Conservation (phyloP, 176 grass and related monocot genomes). For the Juncus effusus region DNA sequence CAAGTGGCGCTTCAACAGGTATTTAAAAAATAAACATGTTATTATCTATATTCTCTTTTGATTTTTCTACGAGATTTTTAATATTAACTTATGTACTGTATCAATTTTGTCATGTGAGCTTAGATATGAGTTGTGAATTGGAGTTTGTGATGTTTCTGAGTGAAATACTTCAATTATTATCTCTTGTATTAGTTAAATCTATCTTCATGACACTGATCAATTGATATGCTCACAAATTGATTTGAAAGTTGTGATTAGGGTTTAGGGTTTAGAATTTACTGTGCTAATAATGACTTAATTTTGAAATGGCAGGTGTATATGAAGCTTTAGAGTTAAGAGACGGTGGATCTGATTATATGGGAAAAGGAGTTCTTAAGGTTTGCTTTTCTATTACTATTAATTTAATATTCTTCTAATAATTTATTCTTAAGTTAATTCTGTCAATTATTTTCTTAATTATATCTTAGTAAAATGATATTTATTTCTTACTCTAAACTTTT, state of each 20-base stretch:
- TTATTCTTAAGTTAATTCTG: neutral
- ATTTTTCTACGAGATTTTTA: neutral
- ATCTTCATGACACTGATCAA: neutral
- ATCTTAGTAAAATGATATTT: neutral
- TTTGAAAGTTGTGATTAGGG: neutral
- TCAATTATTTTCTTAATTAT: neutral
- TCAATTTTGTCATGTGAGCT: neutral
- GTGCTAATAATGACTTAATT: neutral
- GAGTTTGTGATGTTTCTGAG: no score
- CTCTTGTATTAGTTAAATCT: neutral
- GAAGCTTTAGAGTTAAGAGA: conserved; percentile 89
- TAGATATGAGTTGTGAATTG: no score
- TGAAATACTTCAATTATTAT: no score
- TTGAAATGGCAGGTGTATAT: conserved; percentile 51
- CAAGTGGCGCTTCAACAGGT: conserved; percentile 95
- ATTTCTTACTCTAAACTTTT: neutral
- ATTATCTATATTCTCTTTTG: no score
- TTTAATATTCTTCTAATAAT: neutral
- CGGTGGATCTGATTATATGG: conserved; percentile 85
- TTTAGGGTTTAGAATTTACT: neutral
- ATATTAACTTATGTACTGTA: neutral
- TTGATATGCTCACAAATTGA: neutral
- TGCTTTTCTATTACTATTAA: neutral
- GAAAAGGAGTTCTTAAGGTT: conserved; percentile 87
- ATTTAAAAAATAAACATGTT: neutral